phyloP scores from a whole-genome alignment of 768 basidiomycete genomes.

The Amyloporia xantha region DNA sequence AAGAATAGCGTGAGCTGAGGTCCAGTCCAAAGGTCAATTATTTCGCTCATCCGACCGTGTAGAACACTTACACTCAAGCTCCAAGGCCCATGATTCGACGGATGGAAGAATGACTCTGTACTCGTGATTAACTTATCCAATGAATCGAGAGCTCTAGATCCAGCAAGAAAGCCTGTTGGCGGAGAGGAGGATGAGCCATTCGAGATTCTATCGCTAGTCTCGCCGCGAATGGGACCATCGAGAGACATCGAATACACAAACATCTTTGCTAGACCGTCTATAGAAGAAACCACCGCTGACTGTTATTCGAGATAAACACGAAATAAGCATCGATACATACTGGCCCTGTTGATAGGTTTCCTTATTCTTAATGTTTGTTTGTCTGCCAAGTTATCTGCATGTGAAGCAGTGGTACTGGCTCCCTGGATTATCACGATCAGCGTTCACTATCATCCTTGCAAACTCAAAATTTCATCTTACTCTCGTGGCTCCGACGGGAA shows the following conservation, averaged over 20 bases:
- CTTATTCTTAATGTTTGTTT: slow-evolving; percentile 56
- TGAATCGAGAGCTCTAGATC: slow-evolving; percentile 83
- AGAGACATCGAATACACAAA: slow-evolving; percentile 86
- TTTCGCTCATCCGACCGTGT: too few species aligned
- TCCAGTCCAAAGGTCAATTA: too few species aligned
- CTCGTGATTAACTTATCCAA: slow-evolving; percentile 85
- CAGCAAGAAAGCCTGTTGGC: slow-evolving; percentile 49
- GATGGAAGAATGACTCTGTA: slow-evolving; percentile 93
- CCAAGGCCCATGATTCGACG: slow-evolving; percentile 87
- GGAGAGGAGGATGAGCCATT: slow-evolving; percentile 8
- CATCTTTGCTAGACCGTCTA: slow-evolving; percentile 75
- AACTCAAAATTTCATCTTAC: slow-evolving; percentile 29
- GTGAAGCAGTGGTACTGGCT: slow-evolving; percentile 56
- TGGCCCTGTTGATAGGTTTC: slow-evolving; percentile 58
- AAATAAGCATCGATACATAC: slow-evolving; percentile 26
- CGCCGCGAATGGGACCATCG: slow-evolving; percentile 58
- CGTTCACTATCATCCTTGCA: too few species aligned
- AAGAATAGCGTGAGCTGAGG: slow-evolving; percentile 65
- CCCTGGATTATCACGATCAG: slow-evolving; percentile 44
- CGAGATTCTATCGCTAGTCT: slow-evolving; percentile 22
- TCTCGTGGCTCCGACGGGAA: slow-evolving; percentile 64
- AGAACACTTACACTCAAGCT: slow-evolving; percentile 44
- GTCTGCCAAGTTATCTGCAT: slow-evolving; percentile 61
- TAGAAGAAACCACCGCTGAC: too few species aligned
- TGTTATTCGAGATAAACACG: neutral